Percentiles rank a stretch among this genome's conserved stretches.
Evolutionary conservation across 2,329 filamentous ascomycete genomes (phyloP).

Genomic region (Berkeleyomyces basicola): DNA sequence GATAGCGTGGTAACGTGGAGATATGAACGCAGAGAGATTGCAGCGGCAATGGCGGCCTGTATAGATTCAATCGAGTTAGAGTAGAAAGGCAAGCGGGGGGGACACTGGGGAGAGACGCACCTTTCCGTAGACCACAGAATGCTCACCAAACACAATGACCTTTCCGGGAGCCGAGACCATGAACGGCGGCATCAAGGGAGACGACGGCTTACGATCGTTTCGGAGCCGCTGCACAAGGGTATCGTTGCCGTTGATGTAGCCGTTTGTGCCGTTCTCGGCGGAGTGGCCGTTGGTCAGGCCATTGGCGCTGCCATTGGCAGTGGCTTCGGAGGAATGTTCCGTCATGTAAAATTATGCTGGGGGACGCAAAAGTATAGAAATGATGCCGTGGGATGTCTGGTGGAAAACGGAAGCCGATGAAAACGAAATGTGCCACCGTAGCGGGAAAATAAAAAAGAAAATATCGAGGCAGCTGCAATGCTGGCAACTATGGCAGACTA

Average conservation of each 20-base stretch:
- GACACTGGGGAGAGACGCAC: slow-evolving; percentile 26
- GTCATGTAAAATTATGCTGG: slow-evolving; percentile 4
- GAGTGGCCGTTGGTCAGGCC: slow-evolving; percentile 16
- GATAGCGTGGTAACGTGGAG: slow-evolving; percentile 88
- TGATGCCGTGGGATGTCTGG: too few relatives aligned
- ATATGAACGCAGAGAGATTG: slow-evolving; percentile 89
- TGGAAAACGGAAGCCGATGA: background rate
- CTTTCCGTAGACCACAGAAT: slow-evolving; percentile 96
- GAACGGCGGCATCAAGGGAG: slow-evolving; percentile 67
- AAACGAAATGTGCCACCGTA: background rate
- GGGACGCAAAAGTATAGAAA: background rate
- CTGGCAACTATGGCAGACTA: background rate
- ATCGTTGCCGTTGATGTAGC: slow-evolving; percentile 21
- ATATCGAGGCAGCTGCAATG: background rate
- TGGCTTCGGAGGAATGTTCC: slow-evolving; percentile 1
- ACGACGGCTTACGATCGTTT: slow-evolving; percentile 40
- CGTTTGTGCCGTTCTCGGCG: slow-evolving; percentile 9
- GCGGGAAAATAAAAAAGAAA: background rate
- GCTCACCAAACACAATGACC: slow-evolving; percentile 95
- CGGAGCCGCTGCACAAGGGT: slow-evolving; percentile 23
- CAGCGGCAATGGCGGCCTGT: slow-evolving; percentile 79
- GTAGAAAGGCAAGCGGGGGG: background rate
- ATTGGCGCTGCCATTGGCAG: slow-evolving; percentile 8
- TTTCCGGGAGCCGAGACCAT: slow-evolving; percentile 98
- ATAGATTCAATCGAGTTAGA: slow-evolving; percentile 4